Evolutionary conservation across 2,329 filamentous ascomycete species (phyloP), one percentile per base, ranked within the genome.

Genomic region (Aspergillus eucalypticola): DNA sequence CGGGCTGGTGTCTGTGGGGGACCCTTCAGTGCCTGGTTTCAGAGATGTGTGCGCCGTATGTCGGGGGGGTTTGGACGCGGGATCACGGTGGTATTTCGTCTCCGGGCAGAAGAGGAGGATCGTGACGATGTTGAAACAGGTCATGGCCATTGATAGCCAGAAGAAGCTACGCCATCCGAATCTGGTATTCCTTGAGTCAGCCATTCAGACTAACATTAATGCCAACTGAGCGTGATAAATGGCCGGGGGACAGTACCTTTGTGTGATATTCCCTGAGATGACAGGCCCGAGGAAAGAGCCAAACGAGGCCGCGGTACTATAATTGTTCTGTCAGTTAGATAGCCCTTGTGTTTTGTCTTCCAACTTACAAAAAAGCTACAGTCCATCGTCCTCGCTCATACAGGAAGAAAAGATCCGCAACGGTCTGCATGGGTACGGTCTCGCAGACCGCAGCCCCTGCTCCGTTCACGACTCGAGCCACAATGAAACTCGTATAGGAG

Each of bases 81-180:
- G 15, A 1, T 54, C 17, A 1, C 50, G 39, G 1, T 7, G 38
- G n/a, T 42, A 59, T 17, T 53, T 56, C 8, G 59, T 60, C 25
- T 60, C 59, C 5, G 59, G 59, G 29, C 32, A 54, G 49, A 19
- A 50, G 41, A 52, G 13, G 0, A 53, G n/a, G 7, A 57, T 11
- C 13, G 27, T 41, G 23, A 57, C 15, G 21, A 60, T 15, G 32
- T 49, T 57, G 49, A 57, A 25, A 5, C 13, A 41, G n/a, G 41
- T 49, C 25, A 60, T 38, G 13, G 54, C 59, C 8, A 57, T 15
- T 5, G 54, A 57, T 21, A 60, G 54, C 59, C 59, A 60, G 54
- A 57, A 60, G 32, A 60, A 60, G 54, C 59, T 60, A 5, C 54
- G 48, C 59, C 59, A 60, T 4, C 54, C 59, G 21, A 51, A 57